phyloP scores from a whole-genome alignment of 345 rosid genomes.

The Rhizophora mangle region DNA sequence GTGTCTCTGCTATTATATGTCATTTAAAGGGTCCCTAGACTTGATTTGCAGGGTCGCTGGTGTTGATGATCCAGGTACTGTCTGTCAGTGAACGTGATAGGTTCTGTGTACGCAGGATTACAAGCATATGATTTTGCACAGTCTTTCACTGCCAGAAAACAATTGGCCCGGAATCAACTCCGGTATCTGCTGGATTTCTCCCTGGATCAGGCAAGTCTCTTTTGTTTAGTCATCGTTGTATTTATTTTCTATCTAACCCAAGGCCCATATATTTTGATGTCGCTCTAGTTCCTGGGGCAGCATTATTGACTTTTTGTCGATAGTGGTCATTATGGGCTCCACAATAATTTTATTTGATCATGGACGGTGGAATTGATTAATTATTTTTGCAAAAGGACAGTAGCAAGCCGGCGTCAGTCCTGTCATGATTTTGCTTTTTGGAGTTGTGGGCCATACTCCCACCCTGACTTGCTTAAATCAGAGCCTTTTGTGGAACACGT shows the following conservation, averaged over 20 bases:
- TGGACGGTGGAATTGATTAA: too few species aligned
- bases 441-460: slow-evolving; percentile 1
- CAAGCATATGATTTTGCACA: slow-evolving; percentile 57
- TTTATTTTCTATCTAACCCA: slow-evolving; percentile 21
- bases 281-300: slow-evolving; percentile 5
- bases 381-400: too few species aligned
- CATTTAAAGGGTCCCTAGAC: neutral
- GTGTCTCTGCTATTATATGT: too few species aligned
- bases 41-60: neutral
- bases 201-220: slow-evolving; percentile 63
- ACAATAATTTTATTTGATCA: neutral
- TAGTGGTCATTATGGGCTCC: slow-evolving; percentile 20
- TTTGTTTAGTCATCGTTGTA: neutral
- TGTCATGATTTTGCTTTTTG: slow-evolving; percentile 5
- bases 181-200: slow-evolving; percentile 64
- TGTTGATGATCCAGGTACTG: slow-evolving; percentile 55
- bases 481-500: neutral
- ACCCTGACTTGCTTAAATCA: neutral
- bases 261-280: neutral
- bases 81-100: slow-evolving; percentile 67
- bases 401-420: neutral
- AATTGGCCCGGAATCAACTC: slow-evolving; percentile 31
- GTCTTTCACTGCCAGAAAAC: slow-evolving; percentile 45
- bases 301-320: neutral
- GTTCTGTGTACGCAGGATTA: slow-evolving; percentile 63